phyloP scores from a whole-genome alignment of 371 early-diverging fungal genomes.

The Mortierella sp. region DNA sequence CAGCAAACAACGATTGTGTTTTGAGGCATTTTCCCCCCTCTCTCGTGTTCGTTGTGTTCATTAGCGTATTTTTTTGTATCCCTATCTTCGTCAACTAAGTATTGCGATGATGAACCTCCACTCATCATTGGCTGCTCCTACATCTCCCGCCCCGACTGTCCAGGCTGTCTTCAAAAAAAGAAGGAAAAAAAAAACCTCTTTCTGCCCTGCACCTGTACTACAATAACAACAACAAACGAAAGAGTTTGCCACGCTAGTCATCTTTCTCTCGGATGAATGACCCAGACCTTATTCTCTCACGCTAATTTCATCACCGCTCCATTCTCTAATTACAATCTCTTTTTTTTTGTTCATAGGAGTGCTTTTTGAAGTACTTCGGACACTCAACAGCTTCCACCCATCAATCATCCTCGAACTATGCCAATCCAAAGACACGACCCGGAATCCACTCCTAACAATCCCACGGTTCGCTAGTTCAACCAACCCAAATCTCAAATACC shows the following conservation, averaged over 20 bases:
- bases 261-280: not conserved
- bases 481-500: constrained; percentile 53
- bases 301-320: not conserved
- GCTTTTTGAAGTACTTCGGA: constrained; percentile 46
- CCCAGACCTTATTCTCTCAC: constrained; percentile 8
- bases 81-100: not conserved
- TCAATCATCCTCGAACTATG: constrained; percentile 47
- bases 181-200: not conserved
- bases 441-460: constrained; percentile 51
- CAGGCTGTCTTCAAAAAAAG: constrained; percentile 12
- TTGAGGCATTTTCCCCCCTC: not conserved
- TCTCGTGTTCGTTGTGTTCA: not conserved
- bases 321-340: constrained; percentile 2
- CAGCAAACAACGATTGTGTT: not conserved
- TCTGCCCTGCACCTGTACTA: not conserved
- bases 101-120: not conserved
- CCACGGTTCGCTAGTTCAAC: constrained; percentile 44
- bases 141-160: constrained; percentile 9
- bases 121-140: constrained; percentile 7
- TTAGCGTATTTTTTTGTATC: constrained; percentile 10
- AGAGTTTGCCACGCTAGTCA: not conserved
- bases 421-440: constrained; percentile 28
- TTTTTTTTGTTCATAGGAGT: constrained; percentile 24
- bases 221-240: not conserved
- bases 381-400: constrained; percentile 49